These are phyloP conservation scores for Rheum nobile DNA, from an alignment of 148 eudicot genomes.

Conservation along the genomic window DNA sequence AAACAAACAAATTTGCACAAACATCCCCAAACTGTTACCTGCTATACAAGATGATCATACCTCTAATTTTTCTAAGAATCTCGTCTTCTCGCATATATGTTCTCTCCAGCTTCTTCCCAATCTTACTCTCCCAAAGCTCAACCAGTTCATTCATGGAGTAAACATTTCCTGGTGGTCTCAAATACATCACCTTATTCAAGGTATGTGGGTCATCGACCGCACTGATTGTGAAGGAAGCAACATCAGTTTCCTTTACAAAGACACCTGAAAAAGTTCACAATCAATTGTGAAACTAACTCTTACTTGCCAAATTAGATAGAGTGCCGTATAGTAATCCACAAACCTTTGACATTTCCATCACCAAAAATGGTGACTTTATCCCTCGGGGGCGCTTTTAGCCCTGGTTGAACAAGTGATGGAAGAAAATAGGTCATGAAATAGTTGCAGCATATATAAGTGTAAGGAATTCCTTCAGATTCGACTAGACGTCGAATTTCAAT, in stretches of 20 bases:
- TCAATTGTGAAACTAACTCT: not conserved
- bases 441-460: constrained; percentile 69
- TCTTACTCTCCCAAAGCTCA: constrained; percentile 68
- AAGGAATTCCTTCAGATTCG: constrained; percentile 65
- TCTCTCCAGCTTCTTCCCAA: constrained; percentile 43
- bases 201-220: constrained; percentile 80
- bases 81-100: constrained; percentile 43
- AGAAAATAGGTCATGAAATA: constrained; percentile 62
- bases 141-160: constrained; percentile 65
- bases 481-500: constrained; percentile 62
- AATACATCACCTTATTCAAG: constrained; percentile 51
- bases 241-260: constrained; percentile 66
- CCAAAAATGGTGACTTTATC: constrained; percentile 68
- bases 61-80: constrained; percentile 55
- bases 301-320: not conserved
- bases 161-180: constrained; percentile 69
- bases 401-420: constrained; percentile 81
- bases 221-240: constrained; percentile 70
- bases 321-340: not conserved
- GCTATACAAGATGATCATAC: no score
- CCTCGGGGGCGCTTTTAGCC: constrained; percentile 55
- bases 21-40: not conserved
- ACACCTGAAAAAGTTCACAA: constrained; percentile 25
- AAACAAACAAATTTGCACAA: not conserved
- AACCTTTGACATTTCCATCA: constrained; percentile 73